Conservation (phyloP, 495 filamentous ascomycete species). For the Glutinoglossum americanum region DNA sequence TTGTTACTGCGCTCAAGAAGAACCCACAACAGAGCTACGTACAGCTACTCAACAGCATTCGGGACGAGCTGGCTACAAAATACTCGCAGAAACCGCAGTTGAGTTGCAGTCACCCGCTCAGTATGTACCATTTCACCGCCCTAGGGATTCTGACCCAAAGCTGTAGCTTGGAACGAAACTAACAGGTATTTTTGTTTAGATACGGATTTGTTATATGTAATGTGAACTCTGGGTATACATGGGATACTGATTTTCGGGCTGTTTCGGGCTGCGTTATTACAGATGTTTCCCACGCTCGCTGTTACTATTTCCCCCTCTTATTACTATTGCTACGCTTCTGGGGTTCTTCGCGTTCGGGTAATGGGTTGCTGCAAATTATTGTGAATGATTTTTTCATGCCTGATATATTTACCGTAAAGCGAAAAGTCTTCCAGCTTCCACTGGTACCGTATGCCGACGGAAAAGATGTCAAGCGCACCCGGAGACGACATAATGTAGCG, state of each 20-base stretch:
- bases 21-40: constrained; percentile 97
- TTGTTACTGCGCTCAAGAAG: constrained; percentile 84
- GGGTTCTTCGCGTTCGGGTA: background rate
- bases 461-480: background rate
- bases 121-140: constrained; percentile 29
- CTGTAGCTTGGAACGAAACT: background rate
- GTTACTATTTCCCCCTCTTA: constrained; percentile 3
- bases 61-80: constrained; percentile 69
- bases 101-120: constrained; percentile 86
- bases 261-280: background rate
- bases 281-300: background rate
- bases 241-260: constrained; percentile 12
- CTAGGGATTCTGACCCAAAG: background rate
- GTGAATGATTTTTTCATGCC: background rate
- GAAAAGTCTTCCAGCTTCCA: background rate
- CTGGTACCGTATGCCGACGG: background rate
- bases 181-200: constrained; percentile 6
- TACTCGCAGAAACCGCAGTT: constrained; percentile 95
- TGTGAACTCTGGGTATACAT: constrained; percentile 13
- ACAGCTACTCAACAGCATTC: constrained; percentile 83
- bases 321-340: background rate
- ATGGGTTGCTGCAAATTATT: background rate
- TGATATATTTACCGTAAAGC: background rate
- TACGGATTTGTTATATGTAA: constrained; percentile 16
- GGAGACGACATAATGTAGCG: background rate